These are phyloP conservation scores for Microsporum audouinii DNA, from an alignment of 2,329 filamentous ascomycete genomes.

Conservation along the genomic window DNA sequence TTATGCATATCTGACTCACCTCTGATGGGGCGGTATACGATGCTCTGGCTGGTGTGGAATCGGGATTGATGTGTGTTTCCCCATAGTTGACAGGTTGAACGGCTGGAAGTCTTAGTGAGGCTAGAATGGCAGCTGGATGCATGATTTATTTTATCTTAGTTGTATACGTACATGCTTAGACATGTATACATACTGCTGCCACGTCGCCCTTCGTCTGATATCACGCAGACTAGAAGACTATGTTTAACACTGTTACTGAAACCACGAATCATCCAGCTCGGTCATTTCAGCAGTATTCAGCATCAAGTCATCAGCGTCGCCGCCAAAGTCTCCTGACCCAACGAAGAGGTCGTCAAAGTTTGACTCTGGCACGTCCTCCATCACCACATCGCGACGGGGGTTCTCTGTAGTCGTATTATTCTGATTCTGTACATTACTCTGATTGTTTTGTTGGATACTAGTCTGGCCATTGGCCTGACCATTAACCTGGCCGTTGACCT, in stretches of 20 bases:
- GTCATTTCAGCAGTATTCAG: slow-evolving; percentile 31
- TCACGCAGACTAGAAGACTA: neutral
- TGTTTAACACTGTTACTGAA: slow-evolving; percentile 12
- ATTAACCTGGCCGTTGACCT: neutral
- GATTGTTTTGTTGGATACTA: neutral
- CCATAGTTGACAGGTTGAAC: neutral
- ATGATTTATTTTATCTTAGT: neutral
- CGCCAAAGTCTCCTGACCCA: slow-evolving; percentile 29
- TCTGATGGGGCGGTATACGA: slow-evolving; percentile 2
- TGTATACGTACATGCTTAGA: neutral
- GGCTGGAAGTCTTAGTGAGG: no score
- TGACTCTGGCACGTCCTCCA: slow-evolving; percentile 28
- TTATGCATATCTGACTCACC: neutral
- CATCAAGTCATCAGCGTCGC: slow-evolving; percentile 26
- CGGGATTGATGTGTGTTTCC: neutral
- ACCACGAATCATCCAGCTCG: slow-evolving; percentile 34
- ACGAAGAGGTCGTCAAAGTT: slow-evolving; percentile 38
- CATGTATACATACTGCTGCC: neutral
- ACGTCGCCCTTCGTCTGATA: neutral
- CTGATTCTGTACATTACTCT: slow-evolving; percentile 2
- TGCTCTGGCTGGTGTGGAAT: neutral
- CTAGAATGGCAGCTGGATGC: neutral
- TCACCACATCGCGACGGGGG: slow-evolving; percentile 15
- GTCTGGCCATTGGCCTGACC: neutral
- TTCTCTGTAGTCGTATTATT: slow-evolving; percentile 8